These are phyloP conservation scores for Lyophyllum shimeji DNA, from an alignment of 768 basidiomycete genomes.

Conservation along the genomic window DNA sequence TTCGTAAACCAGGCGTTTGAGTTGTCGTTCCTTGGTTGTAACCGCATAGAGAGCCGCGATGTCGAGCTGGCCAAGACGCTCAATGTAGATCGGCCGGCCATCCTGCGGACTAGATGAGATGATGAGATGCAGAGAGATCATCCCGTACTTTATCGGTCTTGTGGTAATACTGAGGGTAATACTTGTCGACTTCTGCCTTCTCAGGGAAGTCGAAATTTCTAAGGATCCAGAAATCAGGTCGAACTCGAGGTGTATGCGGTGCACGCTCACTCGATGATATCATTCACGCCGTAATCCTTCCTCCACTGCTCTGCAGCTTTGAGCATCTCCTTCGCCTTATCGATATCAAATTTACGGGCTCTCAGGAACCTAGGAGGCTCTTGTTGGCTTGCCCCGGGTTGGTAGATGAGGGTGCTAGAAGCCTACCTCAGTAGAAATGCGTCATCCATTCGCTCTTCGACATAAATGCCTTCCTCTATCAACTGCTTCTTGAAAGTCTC, in stretches of 20 bases:
- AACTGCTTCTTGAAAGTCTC: conserved; percentile 67
- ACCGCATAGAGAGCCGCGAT: conserved; percentile 76
- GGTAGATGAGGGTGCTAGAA: no score
- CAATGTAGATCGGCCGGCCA: conserved; percentile 94
- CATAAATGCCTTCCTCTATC: conserved; percentile 57
- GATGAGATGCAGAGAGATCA: background rate
- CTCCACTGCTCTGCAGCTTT: conserved; percentile 85
- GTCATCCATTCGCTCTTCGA: conserved; percentile 59
- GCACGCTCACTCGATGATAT: conserved; percentile 58
- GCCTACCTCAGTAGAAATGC: conserved; percentile 12
- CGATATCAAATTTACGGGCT: conserved; percentile 89
- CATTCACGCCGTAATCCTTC: conserved; percentile 79
- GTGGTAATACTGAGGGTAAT: conserved; percentile 96
- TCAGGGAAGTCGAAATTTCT: conserved; percentile 90
- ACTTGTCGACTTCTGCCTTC: conserved; percentile 80
- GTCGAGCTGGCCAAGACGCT: conserved; percentile 89
- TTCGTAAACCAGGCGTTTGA: conserved; percentile 86
- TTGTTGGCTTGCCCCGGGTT: background rate
- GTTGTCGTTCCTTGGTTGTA: conserved; percentile 85
- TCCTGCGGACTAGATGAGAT: conserved; percentile 48
- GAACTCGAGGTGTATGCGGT: no score
- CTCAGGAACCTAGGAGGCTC: conserved; percentile 69
- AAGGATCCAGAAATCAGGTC: background rate
- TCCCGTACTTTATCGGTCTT: conserved; percentile 82
- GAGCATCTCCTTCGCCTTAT: conserved; percentile 83